Percentiles rank a stretch among this genome's conserved stretches.
Evolutionary conservation across 2,329 filamentous ascomycete genomes (phyloP).

Genomic region (Bipolaris gigantea): DNA sequence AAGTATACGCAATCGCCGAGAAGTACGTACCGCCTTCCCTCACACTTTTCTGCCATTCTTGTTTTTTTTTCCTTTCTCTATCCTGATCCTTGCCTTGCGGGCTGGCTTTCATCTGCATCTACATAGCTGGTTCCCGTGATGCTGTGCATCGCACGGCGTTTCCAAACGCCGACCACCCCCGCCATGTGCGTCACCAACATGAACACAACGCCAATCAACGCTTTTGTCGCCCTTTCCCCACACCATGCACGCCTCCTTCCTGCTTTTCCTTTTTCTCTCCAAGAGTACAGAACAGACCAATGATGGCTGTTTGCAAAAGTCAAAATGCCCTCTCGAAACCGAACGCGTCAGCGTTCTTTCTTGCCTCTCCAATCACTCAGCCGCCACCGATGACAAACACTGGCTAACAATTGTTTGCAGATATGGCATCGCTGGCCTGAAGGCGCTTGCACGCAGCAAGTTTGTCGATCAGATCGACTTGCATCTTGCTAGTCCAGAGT

Average conservation of each 20-base stretch:
- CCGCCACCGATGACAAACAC: conserved; percentile 5
- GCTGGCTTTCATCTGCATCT: conserved; percentile 12
- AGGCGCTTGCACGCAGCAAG: conserved; percentile 50
- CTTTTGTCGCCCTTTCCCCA: conserved; percentile 9
- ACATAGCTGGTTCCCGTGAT: conserved; percentile 14
- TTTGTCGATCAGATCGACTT: conserved; percentile 51
- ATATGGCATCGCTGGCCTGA: conserved; percentile 53
- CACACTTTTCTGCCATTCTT: background rate
- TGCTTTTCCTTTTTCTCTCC: conserved; percentile 8
- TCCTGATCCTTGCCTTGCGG: conserved; percentile 17
- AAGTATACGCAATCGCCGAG: conserved; percentile 55
- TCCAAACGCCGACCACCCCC: conserved; percentile 32
- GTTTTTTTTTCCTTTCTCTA: conserved; percentile 11
- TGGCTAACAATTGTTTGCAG: conserved; percentile 35
- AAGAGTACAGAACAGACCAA: conserved; percentile 21
- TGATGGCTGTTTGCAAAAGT: conserved; percentile 10
- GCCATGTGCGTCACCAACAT: conserved; percentile 33
- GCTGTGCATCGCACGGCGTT: conserved; percentile 26
- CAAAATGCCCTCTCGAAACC: conserved; percentile 15
- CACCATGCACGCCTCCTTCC: conserved; percentile 3
- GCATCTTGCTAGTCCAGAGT: conserved; percentile 50
- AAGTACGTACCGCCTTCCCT: conserved; percentile 44
- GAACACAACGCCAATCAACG: conserved; percentile 30
- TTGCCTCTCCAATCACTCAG: conserved; percentile 11
- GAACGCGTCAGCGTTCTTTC: conserved; percentile 27